Percentiles rank a stretch among this genome's conserved stretches.
These are phyloP conservation scores for Russula dissimulans DNA, from an alignment of 768 basidiomycete genomes.

Conservation along the genomic window DNA sequence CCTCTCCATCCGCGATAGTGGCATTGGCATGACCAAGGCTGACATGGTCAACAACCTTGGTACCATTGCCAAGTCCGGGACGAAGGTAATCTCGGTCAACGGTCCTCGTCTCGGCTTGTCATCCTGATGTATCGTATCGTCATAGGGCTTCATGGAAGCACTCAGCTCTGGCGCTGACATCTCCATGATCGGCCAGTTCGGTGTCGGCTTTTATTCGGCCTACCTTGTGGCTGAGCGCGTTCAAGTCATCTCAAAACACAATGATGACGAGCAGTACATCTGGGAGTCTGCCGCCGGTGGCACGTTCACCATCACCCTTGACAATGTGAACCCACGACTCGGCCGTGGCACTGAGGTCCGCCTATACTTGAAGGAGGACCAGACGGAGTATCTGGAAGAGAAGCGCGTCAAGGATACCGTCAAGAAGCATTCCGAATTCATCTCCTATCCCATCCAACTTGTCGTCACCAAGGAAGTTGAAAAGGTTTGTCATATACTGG, in stretches of 20 bases:
- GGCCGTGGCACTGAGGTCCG: conserved; percentile 91
- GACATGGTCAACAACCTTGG: conserved; percentile 99
- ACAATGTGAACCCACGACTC: conserved; percentile 81
- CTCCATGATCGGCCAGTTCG: conserved; percentile 97
- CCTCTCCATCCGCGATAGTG: conserved; percentile 86
- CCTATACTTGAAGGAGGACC: conserved; percentile 95
- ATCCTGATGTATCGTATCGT: not conserved
- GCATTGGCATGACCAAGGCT: conserved; percentile 99
- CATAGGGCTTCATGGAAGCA: conserved; percentile 98
- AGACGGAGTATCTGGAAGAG: conserved; percentile 98
- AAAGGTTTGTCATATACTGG: conserved; percentile 57
- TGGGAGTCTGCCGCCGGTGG: conserved; percentile 99
- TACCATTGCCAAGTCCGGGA: conserved; percentile 92
- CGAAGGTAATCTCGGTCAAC: conserved; percentile 49
- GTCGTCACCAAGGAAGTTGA: conserved; percentile 99
- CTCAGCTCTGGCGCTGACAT: conserved; percentile 82
- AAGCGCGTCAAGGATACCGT: conserved; percentile 99
- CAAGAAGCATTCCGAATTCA: conserved; percentile 99
- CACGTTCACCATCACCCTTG: conserved; percentile 96
- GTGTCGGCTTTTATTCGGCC: conserved; percentile 99
- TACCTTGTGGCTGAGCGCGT: conserved; percentile 99
- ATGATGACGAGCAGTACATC: conserved; percentile 99
- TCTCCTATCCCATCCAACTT: conserved; percentile 98
- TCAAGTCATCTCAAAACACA: conserved; percentile 98
- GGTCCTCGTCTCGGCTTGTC: not conserved